A percentile compares a stretch with the other conserved stretches of the same genome.
Conservation (phyloP, 2,329 filamentous ascomycete species). For the Ophiostoma ulmi region DNA sequence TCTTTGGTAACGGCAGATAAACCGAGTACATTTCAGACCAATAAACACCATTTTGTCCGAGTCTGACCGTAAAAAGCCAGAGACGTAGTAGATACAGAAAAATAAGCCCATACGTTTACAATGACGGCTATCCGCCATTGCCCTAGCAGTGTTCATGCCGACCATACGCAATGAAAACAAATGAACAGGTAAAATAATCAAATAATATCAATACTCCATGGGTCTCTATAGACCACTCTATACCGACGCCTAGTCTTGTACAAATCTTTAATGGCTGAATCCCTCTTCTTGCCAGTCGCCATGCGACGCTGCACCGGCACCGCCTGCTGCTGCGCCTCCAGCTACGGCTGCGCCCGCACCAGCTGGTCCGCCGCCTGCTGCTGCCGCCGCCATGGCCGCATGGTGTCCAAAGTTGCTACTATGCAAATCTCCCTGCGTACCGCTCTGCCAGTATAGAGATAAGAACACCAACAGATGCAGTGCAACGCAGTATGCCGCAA, state of each 20-base stretch:
- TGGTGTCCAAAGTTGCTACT: conserved; percentile 51
- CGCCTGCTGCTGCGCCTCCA: conserved; percentile 34
- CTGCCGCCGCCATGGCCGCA: conserved; percentile 41
- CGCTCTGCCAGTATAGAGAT: conserved; percentile 79
- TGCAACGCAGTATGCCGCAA: conserved; percentile 84
- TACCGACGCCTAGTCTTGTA: background rate
- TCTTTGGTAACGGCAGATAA: background rate
- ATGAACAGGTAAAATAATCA: background rate
- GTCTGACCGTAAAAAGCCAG: background rate
- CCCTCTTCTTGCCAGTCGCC: conserved; percentile 62
- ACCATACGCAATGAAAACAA: background rate
- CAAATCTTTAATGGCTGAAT: conserved; percentile 41
- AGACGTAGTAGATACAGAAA: background rate
- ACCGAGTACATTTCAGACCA: background rate
- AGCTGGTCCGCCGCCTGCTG: conserved; percentile 34
- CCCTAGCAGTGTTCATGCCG: too few relatives aligned
- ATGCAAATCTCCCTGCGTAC: conserved; percentile 59
- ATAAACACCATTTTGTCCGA: background rate
- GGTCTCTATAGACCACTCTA: background rate
- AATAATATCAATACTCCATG: background rate
- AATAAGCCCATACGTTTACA: background rate
- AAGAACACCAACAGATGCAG: conserved; percentile 84
- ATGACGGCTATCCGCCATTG: background rate
- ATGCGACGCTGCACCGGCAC: conserved; percentile 33
- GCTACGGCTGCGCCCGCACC: conserved; percentile 31